Evolutionary conservation across 2,329 filamentous ascomycete species (phyloP).

Genomic region (Fusarium sp.): DNA sequence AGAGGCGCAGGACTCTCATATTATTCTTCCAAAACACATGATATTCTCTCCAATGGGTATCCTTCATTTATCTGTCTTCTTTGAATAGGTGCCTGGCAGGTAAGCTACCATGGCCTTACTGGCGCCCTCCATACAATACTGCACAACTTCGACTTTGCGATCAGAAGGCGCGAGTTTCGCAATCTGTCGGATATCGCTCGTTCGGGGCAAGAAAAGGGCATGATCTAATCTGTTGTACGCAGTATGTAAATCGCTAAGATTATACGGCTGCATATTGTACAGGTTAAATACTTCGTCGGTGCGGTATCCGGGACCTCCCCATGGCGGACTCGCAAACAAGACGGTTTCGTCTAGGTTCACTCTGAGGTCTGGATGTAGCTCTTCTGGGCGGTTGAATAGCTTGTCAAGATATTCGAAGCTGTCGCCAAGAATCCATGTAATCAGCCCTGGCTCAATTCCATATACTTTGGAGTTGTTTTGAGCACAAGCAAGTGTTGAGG

Average conservation of each 20-base stretch:
- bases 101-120: conserved; percentile 86
- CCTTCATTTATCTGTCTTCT: conserved; percentile 17
- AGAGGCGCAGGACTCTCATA: neutral
- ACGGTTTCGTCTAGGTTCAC: conserved; percentile 61
- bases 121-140: conserved; percentile 92
- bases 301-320: conserved; percentile 71
- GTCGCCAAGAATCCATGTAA: conserved; percentile 90
- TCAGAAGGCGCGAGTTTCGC: conserved; percentile 68
- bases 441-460: conserved; percentile 77
- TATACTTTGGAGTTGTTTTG: conserved; percentile 93
- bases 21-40: neutral
- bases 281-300: conserved; percentile 84
- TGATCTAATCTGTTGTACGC: conserved; percentile 73
- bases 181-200: conserved; percentile 85
- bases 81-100: conserved; percentile 59
- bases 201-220: conserved; percentile 88
- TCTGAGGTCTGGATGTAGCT: conserved; percentile 58
- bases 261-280: conserved; percentile 90
- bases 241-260: conserved; percentile 72
- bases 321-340: conserved; percentile 72
- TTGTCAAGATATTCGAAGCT: conserved; percentile 81
- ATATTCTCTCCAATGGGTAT: neutral
- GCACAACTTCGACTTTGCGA: conserved; percentile 79
- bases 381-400: conserved; percentile 55
- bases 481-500: conserved; percentile 85